Base-by-base conservation (phyloP, 257 asterid genomes). In the Eucommia ulmoides region DNA sequence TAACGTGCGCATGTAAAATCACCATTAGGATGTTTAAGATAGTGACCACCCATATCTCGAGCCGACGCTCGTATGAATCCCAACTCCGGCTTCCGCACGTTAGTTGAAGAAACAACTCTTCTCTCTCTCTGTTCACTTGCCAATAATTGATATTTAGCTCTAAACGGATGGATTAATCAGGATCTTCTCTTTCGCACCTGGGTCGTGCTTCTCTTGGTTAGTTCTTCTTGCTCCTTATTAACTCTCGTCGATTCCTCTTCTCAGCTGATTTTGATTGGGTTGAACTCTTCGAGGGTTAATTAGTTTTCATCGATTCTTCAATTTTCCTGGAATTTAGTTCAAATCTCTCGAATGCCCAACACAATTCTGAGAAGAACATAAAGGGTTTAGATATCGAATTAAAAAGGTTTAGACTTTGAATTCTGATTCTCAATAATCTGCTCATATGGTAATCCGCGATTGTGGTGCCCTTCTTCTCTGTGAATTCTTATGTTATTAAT, bases 141-240 rank as follows among this genome's bases (percentile, higher is more conserved):
- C 24, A 50, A 50, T 58, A 58, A 59, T 65, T 69, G 49, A 54
- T 53, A 68, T 60, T 33, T 65, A 63, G 23, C 64, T 67, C 26
- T 19, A 44, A 49, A 67, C 75, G 69, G 54, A 59, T 71, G 74
- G 64, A 63, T 59, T n/a, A 25, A 33, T 42, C 47, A 4, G 16
- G 59, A n/a, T n/a, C n/a, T n/a, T n/a, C 55, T 19, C 46, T 33
- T 48, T 64, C 66, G 52, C 50, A 51, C 53, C 64, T 60, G 63
- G 75, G 68, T 63, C 57, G 67, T 58, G 25, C 63, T 49, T 54
- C 63, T 59, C 72, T 65, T 63, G 86, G 79, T 77, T 55, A 60
- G 73, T 70, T 47, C 49, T 42, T 51, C 51, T n/a, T 56, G 33
- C 1, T 19, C 49, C 25, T 38, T 19, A 24, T 35, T 21, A 22